A percentile compares a stretch with the other conserved stretches of the same genome.
phyloP scores from a whole-genome alignment of 78 protist genomes.

The Dictyostelium capitatum region DNA sequence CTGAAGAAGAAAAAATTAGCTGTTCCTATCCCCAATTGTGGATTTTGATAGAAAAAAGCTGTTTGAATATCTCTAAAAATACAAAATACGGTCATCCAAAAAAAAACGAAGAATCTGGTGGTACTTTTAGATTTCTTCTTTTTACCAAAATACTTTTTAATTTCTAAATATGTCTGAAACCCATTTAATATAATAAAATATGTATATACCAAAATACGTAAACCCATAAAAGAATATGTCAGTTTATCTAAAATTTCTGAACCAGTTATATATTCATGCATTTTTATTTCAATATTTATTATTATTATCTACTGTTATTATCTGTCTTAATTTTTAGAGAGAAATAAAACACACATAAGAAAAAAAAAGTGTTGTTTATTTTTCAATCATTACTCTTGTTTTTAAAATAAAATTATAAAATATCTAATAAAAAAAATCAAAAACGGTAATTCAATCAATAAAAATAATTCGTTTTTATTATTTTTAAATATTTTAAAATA shows the following conservation, averaged over 20 bases:
- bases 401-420: too few species aligned
- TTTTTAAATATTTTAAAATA: too few species aligned
- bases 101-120: background rate
- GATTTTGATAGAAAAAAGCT: background rate
- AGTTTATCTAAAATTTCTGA: background rate
- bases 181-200: background rate
- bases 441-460: too few species aligned
- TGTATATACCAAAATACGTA: background rate
- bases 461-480: too few species aligned
- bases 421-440: too few species aligned
- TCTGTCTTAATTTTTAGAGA: too few species aligned
- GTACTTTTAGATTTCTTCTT: background rate
- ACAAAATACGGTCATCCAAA: background rate
- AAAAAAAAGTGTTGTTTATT: too few species aligned
- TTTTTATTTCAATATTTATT: too few species aligned
- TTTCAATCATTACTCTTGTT: too few species aligned
- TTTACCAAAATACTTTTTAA: background rate
- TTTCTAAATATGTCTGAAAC: background rate
- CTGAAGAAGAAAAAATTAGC: background rate
- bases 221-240: conserved; percentile 4
- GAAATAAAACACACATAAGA: too few species aligned
- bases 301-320: too few species aligned
- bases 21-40: background rate
- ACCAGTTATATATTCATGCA: background rate
- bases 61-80: conserved; percentile 15